Evolutionary conservation across 768 basidiomycete genomes (phyloP), one percentile per base, ranked within the genome.

Genomic region (Tulasnella sp.): DNA sequence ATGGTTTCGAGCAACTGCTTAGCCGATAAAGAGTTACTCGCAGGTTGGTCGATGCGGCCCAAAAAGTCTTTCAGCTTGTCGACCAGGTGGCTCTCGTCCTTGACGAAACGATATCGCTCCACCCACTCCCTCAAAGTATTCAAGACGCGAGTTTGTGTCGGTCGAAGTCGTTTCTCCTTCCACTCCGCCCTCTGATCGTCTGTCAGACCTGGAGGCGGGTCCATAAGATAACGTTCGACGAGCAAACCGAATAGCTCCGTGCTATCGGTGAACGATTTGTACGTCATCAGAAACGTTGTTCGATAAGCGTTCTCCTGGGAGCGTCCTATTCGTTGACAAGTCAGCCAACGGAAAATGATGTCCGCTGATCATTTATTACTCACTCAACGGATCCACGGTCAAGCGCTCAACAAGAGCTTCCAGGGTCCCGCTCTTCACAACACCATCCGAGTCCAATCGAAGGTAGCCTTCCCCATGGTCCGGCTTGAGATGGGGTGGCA

Each of bases 231-330:
- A 19, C 88, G 86, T 49, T 88, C 86, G 22, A 90, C 83, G 38
- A 96, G 87, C 71, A 89, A 83, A 38, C 92, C 89, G 79, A 94
- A 90, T 2, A 96, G 82, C 54, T 86, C 84, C 54, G 89, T 87
- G 2, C 92, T 87, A 7, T 88, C 88, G 34, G 89, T 90, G 81
- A 96, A 94, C 0, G 93, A 91, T 73, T 90, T 87, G 84, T 93
- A 94, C 19, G 94, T 96, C 83, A 89, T 90, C 67, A 96, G 85
- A 84, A 97, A 96, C n/a, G 88, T 86, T 39, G 86, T 85, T 36
- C 86, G 85, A 81, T 86, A 91, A 14, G 81, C 78, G 34, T 38
- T 78, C 37, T 82, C 81, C 31, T 76, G 74, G 17, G 74, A 76
- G 22, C 74, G 74, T 45, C 67, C 74, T 76, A 68, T 6, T 3